phyloP scores from a whole-genome alignment of 345 rosid species.

The Mercurialis annua region DNA sequence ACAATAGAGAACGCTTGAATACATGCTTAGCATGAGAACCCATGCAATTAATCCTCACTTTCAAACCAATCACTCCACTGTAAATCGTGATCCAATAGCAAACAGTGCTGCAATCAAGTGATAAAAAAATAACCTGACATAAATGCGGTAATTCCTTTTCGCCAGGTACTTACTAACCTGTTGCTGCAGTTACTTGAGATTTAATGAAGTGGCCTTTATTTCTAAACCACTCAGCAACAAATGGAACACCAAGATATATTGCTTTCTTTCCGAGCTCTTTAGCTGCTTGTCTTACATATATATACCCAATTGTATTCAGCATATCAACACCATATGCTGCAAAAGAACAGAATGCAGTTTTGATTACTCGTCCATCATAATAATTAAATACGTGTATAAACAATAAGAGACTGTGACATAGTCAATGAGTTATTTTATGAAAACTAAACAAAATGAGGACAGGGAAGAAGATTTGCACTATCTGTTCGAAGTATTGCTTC shows the following conservation, averaged over 20 bases:
- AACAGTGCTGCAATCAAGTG: conserved; percentile 6
- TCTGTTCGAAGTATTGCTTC: no score
- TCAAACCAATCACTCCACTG: not conserved
- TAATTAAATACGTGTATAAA: no score
- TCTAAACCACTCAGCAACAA: conserved; percentile 97
- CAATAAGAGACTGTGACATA: not conserved
- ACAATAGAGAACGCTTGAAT: not conserved
- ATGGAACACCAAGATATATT: conserved; percentile 78
- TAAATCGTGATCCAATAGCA: not conserved
- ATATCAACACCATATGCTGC: conserved; percentile 78
- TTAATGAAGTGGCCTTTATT: conserved; percentile 89
- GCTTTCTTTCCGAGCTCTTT: conserved; percentile 97
- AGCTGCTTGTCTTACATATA: conserved; percentile 89
- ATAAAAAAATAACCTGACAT: conserved; percentile 6
- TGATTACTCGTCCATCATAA: no score
- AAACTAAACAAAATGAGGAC: not conserved
- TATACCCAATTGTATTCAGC: conserved; percentile 91
- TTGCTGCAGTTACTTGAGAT: conserved; percentile 98
- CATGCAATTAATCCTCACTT: not conserved
- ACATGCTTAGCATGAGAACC: not conserved
- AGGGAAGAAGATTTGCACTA: not conserved
- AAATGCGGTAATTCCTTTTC: conserved; percentile 5
- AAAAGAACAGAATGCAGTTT: no score
- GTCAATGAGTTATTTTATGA: not conserved
- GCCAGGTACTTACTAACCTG: conserved; percentile 53